These are phyloP conservation scores for Solanum hybrid DNA, from an alignment of 305 asterid species.

Conservation along the genomic window DNA sequence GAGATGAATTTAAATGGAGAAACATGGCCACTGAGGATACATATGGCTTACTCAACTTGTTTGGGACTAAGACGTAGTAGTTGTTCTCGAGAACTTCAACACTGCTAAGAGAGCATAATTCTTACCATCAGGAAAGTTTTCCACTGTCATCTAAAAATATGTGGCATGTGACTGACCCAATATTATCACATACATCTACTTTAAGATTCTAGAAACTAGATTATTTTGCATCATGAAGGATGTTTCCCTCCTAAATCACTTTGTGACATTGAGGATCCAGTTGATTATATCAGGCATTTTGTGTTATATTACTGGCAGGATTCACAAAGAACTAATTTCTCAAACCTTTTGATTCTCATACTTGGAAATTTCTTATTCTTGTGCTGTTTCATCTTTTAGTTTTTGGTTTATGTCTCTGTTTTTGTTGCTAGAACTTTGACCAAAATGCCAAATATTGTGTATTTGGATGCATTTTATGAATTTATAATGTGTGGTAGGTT, in stretches of 20 bases:
- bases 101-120: background rate
- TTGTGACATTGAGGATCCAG: background rate
- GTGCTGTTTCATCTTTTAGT: background rate
- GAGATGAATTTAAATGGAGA: background rate
- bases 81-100: background rate
- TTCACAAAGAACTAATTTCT: background rate
- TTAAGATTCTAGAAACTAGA: background rate
- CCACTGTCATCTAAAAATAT: background rate
- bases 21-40: background rate
- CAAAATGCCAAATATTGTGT: background rate
- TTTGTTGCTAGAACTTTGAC: background rate
- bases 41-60: background rate
- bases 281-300: background rate
- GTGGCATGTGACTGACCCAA: background rate
- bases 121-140: background rate
- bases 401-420: background rate
- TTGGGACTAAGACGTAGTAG: background rate
- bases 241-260: background rate
- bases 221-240: background rate
- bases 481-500: background rate
- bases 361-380: background rate
- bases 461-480: background rate
- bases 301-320: background rate
- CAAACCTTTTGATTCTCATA: background rate
- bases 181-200: background rate